These are phyloP conservation scores for Baudoinia panamericana DNA, from an alignment of 495 filamentous ascomycete genomes.

Conservation along the genomic window DNA sequence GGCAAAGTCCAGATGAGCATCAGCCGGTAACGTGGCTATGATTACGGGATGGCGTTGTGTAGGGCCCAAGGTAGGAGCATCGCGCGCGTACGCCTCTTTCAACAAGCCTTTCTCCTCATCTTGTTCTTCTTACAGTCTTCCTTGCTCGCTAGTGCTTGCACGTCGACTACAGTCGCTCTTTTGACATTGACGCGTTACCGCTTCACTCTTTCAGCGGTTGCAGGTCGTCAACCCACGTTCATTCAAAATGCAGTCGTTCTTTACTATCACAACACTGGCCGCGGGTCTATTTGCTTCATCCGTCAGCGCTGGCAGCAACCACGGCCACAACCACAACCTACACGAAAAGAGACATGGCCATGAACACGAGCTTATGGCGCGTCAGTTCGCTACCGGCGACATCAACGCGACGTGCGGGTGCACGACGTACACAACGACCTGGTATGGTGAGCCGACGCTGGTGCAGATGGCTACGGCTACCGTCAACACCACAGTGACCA, in stretches of 20 bases:
- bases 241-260: slow-evolving; percentile 35
- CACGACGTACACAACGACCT: slow-evolving; percentile 53
- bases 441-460: slow-evolving; percentile 17
- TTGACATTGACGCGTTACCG: slow-evolving; percentile 59
- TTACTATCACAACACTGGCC: slow-evolving; percentile 23
- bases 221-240: too few relatives aligned
- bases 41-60: too few relatives aligned
- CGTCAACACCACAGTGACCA: slow-evolving; percentile 1
- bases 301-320: slow-evolving; percentile 45
- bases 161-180: slow-evolving; percentile 22
- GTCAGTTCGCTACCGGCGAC: slow-evolving; percentile 29
- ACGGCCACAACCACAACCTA: slow-evolving; percentile 46
- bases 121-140: too few relatives aligned
- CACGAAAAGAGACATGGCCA: slow-evolving; percentile 35
- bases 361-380: slow-evolving; percentile 27
- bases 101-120: too few relatives aligned
- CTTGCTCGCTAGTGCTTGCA: too few relatives aligned
- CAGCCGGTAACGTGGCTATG: too few relatives aligned
- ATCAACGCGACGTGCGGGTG: slow-evolving; percentile 51
- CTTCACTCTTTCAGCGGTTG: slow-evolving; percentile 98
- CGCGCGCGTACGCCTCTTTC: too few relatives aligned
- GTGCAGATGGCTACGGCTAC: slow-evolving; percentile 5
- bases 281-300: slow-evolving; percentile 20
- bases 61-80: too few relatives aligned
- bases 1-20: too few relatives aligned